phyloP scores from a whole-genome alignment of 2,329 filamentous ascomycete genomes.

The Mycogone perniciosa region DNA sequence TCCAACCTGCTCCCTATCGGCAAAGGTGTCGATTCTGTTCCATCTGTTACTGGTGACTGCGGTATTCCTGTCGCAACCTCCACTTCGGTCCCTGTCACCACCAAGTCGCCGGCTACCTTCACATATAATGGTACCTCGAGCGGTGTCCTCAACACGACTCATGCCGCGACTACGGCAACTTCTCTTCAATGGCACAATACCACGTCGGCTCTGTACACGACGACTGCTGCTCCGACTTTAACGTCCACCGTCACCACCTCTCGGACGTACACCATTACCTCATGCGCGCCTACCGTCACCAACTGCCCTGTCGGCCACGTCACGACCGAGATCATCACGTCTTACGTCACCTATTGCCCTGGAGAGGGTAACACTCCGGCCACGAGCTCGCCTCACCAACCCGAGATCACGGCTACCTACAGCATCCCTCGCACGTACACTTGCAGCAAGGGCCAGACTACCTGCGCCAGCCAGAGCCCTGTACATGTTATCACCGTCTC shows the following conservation, averaged over 20 bases:
- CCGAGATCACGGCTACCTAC: slow-evolving; percentile 23
- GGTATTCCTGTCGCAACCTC: slow-evolving; percentile 14
- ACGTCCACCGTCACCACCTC: slow-evolving; percentile 26
- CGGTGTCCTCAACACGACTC: background rate
- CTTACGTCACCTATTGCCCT: slow-evolving; percentile 17
- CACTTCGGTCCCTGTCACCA: slow-evolving; percentile 13
- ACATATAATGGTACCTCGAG: background rate
- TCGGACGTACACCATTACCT: slow-evolving; percentile 26
- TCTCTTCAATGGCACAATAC: background rate
- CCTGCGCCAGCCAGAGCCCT: slow-evolving; percentile 24
- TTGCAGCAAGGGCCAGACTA: slow-evolving; percentile 21
- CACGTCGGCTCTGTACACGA: slow-evolving; percentile 7
- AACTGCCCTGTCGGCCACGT: slow-evolving; percentile 17
- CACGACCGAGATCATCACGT: slow-evolving; percentile 20
- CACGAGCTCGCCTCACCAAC: slow-evolving; percentile 9
- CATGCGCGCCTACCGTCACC: slow-evolving; percentile 26
- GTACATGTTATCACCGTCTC: slow-evolving; percentile 20
- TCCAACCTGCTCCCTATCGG: slow-evolving; percentile 32
- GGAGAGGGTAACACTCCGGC: background rate
- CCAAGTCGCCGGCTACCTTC: slow-evolving; percentile 14
- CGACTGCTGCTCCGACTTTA: slow-evolving; percentile 8
- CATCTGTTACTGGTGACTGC: slow-evolving; percentile 26
- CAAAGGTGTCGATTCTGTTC: slow-evolving; percentile 33
- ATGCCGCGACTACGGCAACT: background rate
- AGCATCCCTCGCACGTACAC: slow-evolving; percentile 25